phyloP scores from a whole-genome alignment of 129 eudicot species.

The Solidago caesia region DNA sequence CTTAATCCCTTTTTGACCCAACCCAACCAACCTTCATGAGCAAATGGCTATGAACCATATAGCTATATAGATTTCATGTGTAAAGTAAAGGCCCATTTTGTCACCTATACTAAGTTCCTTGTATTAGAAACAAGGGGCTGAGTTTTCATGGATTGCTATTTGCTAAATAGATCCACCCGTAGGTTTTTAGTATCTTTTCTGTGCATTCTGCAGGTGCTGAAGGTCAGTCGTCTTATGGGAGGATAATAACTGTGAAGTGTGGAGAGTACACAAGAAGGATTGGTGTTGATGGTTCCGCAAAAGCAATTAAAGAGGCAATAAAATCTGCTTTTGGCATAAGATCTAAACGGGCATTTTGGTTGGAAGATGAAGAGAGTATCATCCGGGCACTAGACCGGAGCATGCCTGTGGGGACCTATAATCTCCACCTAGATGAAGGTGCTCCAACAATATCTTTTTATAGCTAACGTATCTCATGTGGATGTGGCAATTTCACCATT shows the following conservation, averaged over 20 bases:
- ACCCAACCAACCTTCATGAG: background rate
- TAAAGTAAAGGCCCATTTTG: background rate
- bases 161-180: background rate
- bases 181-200: background rate
- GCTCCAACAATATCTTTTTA: background rate
- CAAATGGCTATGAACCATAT: background rate
- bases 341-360: slow-evolving; percentile 47
- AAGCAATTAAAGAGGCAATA: slow-evolving; percentile 50
- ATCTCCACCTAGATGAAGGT: slow-evolving; percentile 56
- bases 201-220: slow-evolving; percentile 38
- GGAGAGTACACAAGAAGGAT: slow-evolving; percentile 55
- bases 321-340: slow-evolving; percentile 49
- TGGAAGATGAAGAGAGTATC: slow-evolving; percentile 49
- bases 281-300: slow-evolving; percentile 44
- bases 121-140: background rate
- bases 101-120: background rate
- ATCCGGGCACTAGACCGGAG: slow-evolving; percentile 42
- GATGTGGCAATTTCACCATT: background rate
- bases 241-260: slow-evolving; percentile 49
- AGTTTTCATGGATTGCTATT: background rate
- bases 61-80: too few species aligned
- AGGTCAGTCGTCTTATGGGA: slow-evolving; percentile 47
- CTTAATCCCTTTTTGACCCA: background rate
- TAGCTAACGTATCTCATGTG: background rate
- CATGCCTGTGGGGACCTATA: slow-evolving; percentile 46